Conservation (phyloP, 208 protist genomes). For the Leptomonas pyrrhocoris region DNA sequence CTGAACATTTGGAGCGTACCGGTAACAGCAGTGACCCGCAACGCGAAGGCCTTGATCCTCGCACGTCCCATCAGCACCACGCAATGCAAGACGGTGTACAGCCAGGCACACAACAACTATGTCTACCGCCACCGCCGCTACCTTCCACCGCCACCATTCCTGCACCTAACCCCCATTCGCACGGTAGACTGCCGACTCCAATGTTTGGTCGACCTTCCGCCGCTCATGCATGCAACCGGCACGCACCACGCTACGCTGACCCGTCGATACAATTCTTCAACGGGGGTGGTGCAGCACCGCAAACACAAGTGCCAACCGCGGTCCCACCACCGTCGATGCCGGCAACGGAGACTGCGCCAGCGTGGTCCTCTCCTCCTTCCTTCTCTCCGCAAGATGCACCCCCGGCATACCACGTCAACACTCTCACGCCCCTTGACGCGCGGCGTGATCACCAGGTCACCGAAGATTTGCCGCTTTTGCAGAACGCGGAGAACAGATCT, state of each 20-base stretch:
- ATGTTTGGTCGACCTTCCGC: background rate
- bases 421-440: background rate
- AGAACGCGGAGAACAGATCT: background rate
- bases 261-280: slow-evolving; percentile 5
- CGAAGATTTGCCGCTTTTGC: background rate
- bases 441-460: background rate
- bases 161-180: background rate
- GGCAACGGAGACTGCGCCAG: background rate
- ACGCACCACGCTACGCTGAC: slow-evolving; percentile 8
- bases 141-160: background rate
- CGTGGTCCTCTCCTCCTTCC: background rate
- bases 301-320: background rate
- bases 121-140: background rate
- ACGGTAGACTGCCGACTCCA: slow-evolving; percentile 10
- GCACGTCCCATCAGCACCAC: slow-evolving; percentile 3
- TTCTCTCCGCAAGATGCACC: background rate
- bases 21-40: background rate
- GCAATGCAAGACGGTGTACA: background rate
- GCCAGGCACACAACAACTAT: background rate
- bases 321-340: background rate
- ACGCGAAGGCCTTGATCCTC: background rate
- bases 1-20: background rate
- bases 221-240: background rate
- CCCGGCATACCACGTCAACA: background rate
- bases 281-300: background rate